Evolutionary conservation across 495 filamentous ascomycete species (phyloP).

Genomic region (Pyrenopolyporus hunteri): DNA sequence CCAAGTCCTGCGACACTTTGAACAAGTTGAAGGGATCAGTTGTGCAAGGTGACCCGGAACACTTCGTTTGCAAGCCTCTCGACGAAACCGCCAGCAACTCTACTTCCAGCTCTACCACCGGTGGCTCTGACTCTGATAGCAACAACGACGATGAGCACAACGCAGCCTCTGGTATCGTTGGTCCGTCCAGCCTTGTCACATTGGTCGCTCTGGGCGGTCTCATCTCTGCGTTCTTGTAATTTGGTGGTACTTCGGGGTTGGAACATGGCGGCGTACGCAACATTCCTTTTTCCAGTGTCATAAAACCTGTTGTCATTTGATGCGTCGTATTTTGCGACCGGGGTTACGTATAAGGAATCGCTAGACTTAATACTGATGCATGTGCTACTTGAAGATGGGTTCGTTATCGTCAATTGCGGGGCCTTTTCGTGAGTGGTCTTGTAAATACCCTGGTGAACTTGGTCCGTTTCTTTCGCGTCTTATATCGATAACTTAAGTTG

Average conservation of each 20-base stretch:
- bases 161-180: slow-evolving; percentile 45
- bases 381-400: slow-evolving; percentile 32
- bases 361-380: slow-evolving; percentile 46
- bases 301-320: slow-evolving; percentile 42
- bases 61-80: slow-evolving; percentile 55
- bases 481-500: background rate
- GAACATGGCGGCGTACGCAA: slow-evolving; percentile 33
- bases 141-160: slow-evolving; percentile 31
- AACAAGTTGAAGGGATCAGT: slow-evolving; percentile 49
- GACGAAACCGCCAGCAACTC: slow-evolving; percentile 52
- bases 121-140: slow-evolving; percentile 21
- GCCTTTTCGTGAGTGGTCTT: slow-evolving; percentile 5
- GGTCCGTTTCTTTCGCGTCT: background rate
- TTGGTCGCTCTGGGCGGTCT: slow-evolving; percentile 49
- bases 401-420: slow-evolving; percentile 9
- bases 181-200: slow-evolving; percentile 46
- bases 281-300: slow-evolving; percentile 38
- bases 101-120: slow-evolving; percentile 40
- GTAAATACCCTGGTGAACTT: slow-evolving; percentile 6
- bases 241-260: slow-evolving; percentile 15
- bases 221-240: slow-evolving; percentile 43
- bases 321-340: slow-evolving; percentile 26
- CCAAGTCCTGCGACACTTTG: slow-evolving; percentile 54
- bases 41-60: slow-evolving; percentile 67
- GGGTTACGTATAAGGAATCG: slow-evolving; percentile 42